Base-by-base conservation (phyloP, 805 yeast genomes). In the Myxozyma sirexii region DNA sequence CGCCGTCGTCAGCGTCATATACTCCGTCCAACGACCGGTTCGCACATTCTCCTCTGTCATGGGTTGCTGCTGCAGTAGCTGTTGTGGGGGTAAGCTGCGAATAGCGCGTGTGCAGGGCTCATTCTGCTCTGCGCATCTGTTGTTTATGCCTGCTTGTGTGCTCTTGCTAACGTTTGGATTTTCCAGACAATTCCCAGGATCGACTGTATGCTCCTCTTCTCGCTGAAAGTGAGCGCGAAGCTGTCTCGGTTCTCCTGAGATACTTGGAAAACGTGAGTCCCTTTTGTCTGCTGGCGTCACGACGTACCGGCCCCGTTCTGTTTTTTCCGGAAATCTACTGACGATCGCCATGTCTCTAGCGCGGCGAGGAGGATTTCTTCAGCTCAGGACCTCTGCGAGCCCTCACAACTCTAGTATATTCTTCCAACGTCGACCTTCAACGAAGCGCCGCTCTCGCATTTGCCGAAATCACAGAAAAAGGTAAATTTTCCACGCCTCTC, bases 391-490 rank as follows among this genome's bases (percentile, higher is more conserved):
- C 86, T 42, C 78, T 94, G 53, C 82, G 88, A 65, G 97, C 98
- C 1, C 80, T 94, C 63, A 87, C 93, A 60, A 93, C 97, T 0
- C 80, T 94, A 68, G 99, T 94, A 1, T 90, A 93, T 72, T 90
- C 97, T 1, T 97, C 94, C 68, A 94, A 94, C 71, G 83, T 93
- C 63, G 97, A 94, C 74, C 80, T 94, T 57, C 98, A 93, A 75
- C 84, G 98, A 72, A 87, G 96, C 72, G 99, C 99, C 2, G 98
- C 99, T 5, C 80, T 94, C 64, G 98, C 99, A 5, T 94, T 94
- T 79, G 98, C 98, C 15, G 99, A 94, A 74, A 93, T 94, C 57
- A 94, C 99, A 39, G 99, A 94, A 72, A 94, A 94, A 73, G 76
- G 73, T 63, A 31, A n/a, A 53, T 13, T 19, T n/a, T 12, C 38